Evolutionary conservation across 1,284 basidiomycete genomes (phyloP).

Genomic region (Cerioporus squamosus): DNA sequence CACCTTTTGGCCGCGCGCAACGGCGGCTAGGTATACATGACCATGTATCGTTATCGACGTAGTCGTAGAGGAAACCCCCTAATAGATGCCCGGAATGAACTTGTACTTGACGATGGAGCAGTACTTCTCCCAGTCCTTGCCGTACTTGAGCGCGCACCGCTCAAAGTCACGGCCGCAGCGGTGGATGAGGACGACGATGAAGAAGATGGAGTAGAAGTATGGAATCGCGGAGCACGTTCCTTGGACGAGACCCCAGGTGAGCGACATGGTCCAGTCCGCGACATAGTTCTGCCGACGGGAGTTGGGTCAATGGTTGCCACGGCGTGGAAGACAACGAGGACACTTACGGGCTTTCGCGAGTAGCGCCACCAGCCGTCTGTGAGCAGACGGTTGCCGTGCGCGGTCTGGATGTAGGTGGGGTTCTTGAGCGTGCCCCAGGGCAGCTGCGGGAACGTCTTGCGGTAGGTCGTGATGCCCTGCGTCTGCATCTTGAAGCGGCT

Average conservation of each 20-base stretch:
- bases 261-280: slow-evolving; percentile 87
- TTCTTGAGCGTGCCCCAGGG: slow-evolving; percentile 88
- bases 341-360: slow-evolving; percentile 83
- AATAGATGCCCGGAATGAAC: slow-evolving; percentile 79
- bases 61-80: too few species aligned
- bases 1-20: not conserved
- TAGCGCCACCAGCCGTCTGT: slow-evolving; percentile 91
- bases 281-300: slow-evolving; percentile 67
- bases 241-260: slow-evolving; percentile 90
- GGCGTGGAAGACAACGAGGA: not conserved
- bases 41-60: too few species aligned
- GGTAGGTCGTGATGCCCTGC: slow-evolving; percentile 85
- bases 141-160: slow-evolving; percentile 91
- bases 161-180: slow-evolving; percentile 92
- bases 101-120: slow-evolving; percentile 87
- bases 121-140: slow-evolving; percentile 93
- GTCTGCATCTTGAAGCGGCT: slow-evolving; percentile 98
- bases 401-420: slow-evolving; percentile 92
- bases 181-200: slow-evolving; percentile 88
- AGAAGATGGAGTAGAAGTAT: slow-evolving; percentile 95
- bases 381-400: slow-evolving; percentile 89
- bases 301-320: too few species aligned
- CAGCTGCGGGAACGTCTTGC: slow-evolving; percentile 93
- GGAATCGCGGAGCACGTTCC: slow-evolving; percentile 88
- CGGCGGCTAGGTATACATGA: not conserved